Base-by-base conservation (phyloP, 2,329 filamentous ascomycete species). In the Fusarium neocosmosporiellum region DNA sequence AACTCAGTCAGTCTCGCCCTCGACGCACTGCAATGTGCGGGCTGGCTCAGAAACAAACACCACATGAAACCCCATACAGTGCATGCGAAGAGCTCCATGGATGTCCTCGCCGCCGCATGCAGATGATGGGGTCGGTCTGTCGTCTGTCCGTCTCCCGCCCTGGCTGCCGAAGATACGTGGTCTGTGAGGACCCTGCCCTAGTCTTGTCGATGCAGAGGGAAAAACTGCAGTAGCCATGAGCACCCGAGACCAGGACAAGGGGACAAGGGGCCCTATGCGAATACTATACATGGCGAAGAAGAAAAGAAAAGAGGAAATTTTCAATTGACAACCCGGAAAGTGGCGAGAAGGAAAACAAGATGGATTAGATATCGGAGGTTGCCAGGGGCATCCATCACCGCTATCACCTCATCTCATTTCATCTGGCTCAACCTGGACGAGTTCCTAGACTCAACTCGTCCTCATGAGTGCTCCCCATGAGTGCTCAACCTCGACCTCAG, bases 161-260 rank as follows among this genome's bases (percentile, higher is more conserved):
- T 61, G 34, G 58, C 41, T 74, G 62, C 65, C 65, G 68, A 74
- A 74, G 66, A 46, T 67, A 36, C 39, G 33, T 66, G 72, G 71
- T 61, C 71, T 58, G 71, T 74, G 72, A 59, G 41, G 29, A 74
- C 69, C 72, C 63, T 74, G 69, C 20, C 63, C 46, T 37, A 13
- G 39, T 24, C 39, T 43, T 48, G 43, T 48, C 22, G 43, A 24
- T 70, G 50, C 58, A 72, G 58, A 54, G 37, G 50, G 55, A 63
- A 63, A 59, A 55, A 48, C 43, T 27, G 22, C 43, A 18, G 43
- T 22, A 34, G 43, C 46, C 34, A 43, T 24, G 60, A 63, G 27
- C 34, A 57, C 36, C 24, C 60, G 39, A 63, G 48, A 63, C 50
- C 20, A 33, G 58, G 62, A 59, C 62, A 60, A 37, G 54, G 53